Percentiles rank a stretch among this genome's conserved stretches.
Evolutionary conservation across 2,329 filamentous ascomycete genomes (phyloP).

Genomic region (Fusarium sp.): DNA sequence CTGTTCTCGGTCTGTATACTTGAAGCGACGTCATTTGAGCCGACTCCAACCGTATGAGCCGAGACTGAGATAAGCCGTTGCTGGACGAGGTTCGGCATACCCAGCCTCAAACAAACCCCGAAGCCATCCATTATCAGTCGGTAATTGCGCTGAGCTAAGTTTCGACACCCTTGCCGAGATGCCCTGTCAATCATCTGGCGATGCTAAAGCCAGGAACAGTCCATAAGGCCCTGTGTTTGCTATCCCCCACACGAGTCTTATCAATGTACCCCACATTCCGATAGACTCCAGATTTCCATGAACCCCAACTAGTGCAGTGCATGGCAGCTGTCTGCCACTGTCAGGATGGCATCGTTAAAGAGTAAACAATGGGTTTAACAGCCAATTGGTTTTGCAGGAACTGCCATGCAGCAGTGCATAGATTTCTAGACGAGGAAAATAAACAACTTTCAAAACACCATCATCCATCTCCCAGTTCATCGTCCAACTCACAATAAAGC

Average conservation of each 20-base stretch:
- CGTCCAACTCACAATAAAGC: neutral
- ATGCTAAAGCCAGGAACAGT: constrained; percentile 1
- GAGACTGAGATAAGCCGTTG: constrained; percentile 43
- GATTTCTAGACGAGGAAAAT: neutral
- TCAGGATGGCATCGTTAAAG: constrained; percentile 10
- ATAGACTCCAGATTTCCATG: constrained; percentile 29
- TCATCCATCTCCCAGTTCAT: neutral
- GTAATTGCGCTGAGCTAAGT: neutral
- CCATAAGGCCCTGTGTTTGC: constrained; percentile 9
- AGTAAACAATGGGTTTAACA: neutral
- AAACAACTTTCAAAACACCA: neutral
- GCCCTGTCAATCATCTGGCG: neutral
- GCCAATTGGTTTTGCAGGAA: neutral
- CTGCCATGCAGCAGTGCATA: neutral
- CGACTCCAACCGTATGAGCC: constrained; percentile 47
- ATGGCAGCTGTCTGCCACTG: constrained; percentile 17
- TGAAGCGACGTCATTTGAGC: constrained; percentile 49
- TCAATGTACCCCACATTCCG: constrained; percentile 38
- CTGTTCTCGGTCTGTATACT: constrained; percentile 28
- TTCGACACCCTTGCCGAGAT: neutral
- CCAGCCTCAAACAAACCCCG: constrained; percentile 13
- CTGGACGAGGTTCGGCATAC: constrained; percentile 41
- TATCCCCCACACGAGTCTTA: constrained; percentile 38
- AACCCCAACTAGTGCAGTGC: constrained; percentile 3
- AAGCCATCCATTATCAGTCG: neutral